These are phyloP conservation scores for Neurospora sublineolata DNA, from an alignment of 495 filamentous ascomycete species.

Conservation along the genomic window DNA sequence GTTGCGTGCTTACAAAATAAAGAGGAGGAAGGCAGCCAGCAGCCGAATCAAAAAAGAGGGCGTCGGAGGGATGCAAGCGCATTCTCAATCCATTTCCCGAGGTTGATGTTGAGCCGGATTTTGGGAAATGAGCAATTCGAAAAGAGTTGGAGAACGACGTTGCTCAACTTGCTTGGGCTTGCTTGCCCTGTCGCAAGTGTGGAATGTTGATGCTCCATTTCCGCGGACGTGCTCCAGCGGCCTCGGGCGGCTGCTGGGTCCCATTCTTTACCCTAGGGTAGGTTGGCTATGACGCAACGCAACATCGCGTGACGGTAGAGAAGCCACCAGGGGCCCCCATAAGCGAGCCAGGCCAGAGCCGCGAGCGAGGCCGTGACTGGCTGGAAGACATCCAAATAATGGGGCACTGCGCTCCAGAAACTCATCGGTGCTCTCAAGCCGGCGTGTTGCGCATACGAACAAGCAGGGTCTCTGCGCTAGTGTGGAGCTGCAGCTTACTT, in stretches of 20 bases:
- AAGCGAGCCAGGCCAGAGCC: not conserved
- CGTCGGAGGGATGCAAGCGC: not conserved
- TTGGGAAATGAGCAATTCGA: not conserved
- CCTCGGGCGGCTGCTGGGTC: not conserved
- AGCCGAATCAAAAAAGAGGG: not conserved
- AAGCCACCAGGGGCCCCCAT: not conserved
- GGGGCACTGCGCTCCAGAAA: not conserved
- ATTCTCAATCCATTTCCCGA: not conserved
- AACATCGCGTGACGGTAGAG: not conserved
- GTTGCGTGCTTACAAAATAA: not conserved
- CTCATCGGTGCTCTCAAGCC: not conserved
- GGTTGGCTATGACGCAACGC: not conserved
- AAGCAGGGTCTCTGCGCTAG: not conserved
- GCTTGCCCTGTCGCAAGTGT: not conserved
- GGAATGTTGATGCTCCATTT: not conserved
- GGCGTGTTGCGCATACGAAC: not conserved
- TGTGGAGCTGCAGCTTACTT: not conserved
- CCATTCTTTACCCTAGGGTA: not conserved
- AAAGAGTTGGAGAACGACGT: not conserved
- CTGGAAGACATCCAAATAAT: not conserved
- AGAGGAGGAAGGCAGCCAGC: not conserved
- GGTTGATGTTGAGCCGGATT: not conserved
- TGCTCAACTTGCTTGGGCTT: not conserved
- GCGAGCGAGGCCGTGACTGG: not conserved
- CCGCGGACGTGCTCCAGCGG: not conserved